phyloP scores from a whole-genome alignment of 2,329 filamentous ascomycete genomes.

The Neofusicoccum kwambonambiense region DNA sequence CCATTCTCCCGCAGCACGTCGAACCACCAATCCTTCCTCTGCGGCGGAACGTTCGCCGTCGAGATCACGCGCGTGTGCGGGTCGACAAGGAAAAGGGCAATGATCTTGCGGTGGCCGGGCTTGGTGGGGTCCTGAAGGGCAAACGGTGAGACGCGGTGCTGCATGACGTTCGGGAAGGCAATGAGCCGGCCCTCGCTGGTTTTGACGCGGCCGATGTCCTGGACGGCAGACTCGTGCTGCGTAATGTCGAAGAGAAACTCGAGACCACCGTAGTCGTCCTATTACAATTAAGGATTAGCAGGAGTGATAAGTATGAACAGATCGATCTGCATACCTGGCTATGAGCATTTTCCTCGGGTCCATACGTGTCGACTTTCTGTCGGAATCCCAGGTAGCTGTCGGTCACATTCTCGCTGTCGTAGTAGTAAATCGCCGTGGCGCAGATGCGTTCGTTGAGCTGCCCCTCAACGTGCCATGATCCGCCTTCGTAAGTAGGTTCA shows the following conservation, averaged over 20 bases:
- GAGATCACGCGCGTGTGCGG: constrained; percentile 53
- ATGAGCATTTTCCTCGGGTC: neutral
- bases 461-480: constrained; percentile 50
- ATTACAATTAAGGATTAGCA: constrained; percentile 29
- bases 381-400: constrained; percentile 54
- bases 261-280: constrained; percentile 35
- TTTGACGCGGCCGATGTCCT: constrained; percentile 50
- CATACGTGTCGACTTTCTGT: constrained; percentile 26
- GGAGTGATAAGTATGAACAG: constrained; percentile 21
- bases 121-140: constrained; percentile 49
- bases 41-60: constrained; percentile 40
- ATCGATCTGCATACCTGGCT: neutral
- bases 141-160: constrained; percentile 55
- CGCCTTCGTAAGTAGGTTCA: constrained; percentile 53
- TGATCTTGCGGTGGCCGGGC: constrained; percentile 56
- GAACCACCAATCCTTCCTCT: too few relatives aligned
- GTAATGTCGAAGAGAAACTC: constrained; percentile 38
- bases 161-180: constrained; percentile 55
- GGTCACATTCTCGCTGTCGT: constrained; percentile 58
- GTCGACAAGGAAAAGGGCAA: constrained; percentile 61
- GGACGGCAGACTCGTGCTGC: constrained; percentile 36
- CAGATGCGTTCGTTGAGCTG: constrained; percentile 60
- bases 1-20: too few relatives aligned
- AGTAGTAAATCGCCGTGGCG: constrained; percentile 62
- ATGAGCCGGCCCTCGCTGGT: constrained; percentile 52